These are phyloP conservation scores for Cercospora citrullina DNA, from an alignment of 2,329 filamentous ascomycete species.

Conservation along the genomic window DNA sequence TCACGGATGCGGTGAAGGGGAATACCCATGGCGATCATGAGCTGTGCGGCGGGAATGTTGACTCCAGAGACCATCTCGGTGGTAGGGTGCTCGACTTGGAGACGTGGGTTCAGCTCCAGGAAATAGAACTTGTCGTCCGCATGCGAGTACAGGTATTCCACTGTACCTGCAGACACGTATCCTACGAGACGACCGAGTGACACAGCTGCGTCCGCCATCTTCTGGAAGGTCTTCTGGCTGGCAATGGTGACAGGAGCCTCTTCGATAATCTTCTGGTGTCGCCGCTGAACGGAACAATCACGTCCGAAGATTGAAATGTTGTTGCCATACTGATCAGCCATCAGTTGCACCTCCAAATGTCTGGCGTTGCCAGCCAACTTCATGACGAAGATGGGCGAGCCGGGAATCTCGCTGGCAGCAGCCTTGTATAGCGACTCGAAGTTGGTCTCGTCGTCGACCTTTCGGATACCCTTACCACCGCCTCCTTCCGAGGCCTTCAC, in stretches of 20 bases:
- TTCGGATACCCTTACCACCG: conserved; percentile 98
- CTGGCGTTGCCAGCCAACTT: conserved; percentile 95
- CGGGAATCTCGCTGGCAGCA: conserved; percentile 94
- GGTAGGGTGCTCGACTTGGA: conserved; percentile 98
- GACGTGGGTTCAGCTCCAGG: conserved; percentile 95
- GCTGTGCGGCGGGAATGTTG: conserved; percentile 92
- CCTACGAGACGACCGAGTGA: conserved; percentile 91
- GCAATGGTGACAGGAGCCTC: conserved; percentile 98
- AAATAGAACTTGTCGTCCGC: conserved; percentile 99
- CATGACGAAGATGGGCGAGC: conserved; percentile 99
- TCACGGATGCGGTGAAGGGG: conserved; percentile 93
- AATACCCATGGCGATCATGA: conserved; percentile 98
- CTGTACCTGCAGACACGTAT: conserved; percentile 97
- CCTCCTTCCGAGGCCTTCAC: conserved; percentile 99
- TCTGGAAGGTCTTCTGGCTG: conserved; percentile 81
- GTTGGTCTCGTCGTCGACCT: conserved; percentile 80
- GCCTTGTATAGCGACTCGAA: conserved; percentile 91
- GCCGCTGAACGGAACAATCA: conserved; percentile 97
- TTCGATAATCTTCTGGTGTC: conserved; percentile 99
- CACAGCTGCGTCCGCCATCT: conserved; percentile 96
- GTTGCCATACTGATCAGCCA: conserved; percentile 99
- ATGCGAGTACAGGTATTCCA: conserved; percentile 98
- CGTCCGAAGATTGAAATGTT: conserved; percentile 98
- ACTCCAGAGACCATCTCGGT: conserved; percentile 99
- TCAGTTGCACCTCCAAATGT: conserved; percentile 94